Evolutionary conservation across 2,329 filamentous ascomycete genomes (phyloP).

Genomic region (Pseudocercospora cruenta): DNA sequence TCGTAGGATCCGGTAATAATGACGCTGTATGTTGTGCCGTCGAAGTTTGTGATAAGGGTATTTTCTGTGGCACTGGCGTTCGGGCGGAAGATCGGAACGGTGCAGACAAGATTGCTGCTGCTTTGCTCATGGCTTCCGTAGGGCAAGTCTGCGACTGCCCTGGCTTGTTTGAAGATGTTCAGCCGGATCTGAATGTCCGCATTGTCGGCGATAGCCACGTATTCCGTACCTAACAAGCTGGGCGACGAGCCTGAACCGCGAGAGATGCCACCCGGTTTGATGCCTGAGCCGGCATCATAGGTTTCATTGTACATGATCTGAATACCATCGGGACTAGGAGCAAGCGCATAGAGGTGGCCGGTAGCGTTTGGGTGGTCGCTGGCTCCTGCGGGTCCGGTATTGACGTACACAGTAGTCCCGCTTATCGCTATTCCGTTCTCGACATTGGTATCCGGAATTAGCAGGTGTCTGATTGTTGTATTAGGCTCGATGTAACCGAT

Average conservation of each 20-base stretch:
- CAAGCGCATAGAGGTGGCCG: not conserved
- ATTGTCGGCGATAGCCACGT: constrained; percentile 7
- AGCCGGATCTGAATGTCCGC: constrained; percentile 5
- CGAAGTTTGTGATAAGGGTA: constrained; percentile 5
- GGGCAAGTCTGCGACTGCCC: not conserved
- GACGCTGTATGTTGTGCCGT: constrained; percentile 8
- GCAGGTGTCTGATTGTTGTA: not conserved
- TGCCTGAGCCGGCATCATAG: constrained; percentile 6
- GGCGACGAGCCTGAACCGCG: constrained; percentile 4
- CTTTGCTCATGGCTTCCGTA: not conserved
- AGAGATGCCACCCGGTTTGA: not conserved
- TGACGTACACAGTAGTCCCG: not conserved
- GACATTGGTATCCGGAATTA: not conserved
- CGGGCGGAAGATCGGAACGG: constrained; percentile 2
- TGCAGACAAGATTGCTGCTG: not conserved
- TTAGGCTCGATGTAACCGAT: constrained; percentile 2
- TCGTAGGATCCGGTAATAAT: not conserved
- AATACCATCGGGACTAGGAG: not conserved
- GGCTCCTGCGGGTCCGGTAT: constrained; percentile 6
- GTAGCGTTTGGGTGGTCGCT: not conserved
- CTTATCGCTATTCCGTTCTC: constrained; percentile 1
- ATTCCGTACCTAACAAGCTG: constrained; percentile 2
- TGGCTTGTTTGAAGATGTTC: not conserved
- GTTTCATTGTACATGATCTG: not conserved
- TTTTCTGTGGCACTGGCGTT: not conserved